Percentiles rank a stretch among this genome's conserved stretches.
Conservation (phyloP, 306 rosid genomes). For the Vigna trinervia region DNA sequence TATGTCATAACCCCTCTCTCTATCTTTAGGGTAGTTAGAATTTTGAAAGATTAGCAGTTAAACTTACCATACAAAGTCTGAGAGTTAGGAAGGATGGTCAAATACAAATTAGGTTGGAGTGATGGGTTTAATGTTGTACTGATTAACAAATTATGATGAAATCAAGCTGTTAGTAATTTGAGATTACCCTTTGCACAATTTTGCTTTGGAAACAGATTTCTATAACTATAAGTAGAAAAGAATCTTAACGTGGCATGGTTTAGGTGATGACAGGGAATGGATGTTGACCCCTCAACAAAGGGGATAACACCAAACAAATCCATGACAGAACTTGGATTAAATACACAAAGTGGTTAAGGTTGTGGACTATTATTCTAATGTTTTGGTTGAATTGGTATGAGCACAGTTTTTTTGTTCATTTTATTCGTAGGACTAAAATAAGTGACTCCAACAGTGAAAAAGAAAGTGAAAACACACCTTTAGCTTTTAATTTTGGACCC, state of each 20-base stretch:
- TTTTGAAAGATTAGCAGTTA: slow-evolving; percentile 33
- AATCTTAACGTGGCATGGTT: slow-evolving; percentile 78
- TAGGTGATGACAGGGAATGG: slow-evolving; percentile 90
- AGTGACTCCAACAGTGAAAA: not conserved
- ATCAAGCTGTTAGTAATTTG: slow-evolving; percentile 21
- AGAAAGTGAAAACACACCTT: slow-evolving; percentile 25
- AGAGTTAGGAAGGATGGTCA: slow-evolving; percentile 34
- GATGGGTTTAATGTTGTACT: slow-evolving; percentile 27
- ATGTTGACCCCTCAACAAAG: slow-evolving; percentile 91
- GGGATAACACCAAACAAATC: slow-evolving; percentile 80
- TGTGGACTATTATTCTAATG: slow-evolving; percentile 47
- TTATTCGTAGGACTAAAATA: not conserved
- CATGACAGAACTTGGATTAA: slow-evolving; percentile 51
- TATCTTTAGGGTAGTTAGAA: slow-evolving; percentile 37
- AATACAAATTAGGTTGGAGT: slow-evolving; percentile 40
- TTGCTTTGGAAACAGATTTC: slow-evolving; percentile 45
- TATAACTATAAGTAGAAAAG: slow-evolving; percentile 58
- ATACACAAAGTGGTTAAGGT: slow-evolving; percentile 63
- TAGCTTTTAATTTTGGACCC: slow-evolving; percentile 36
- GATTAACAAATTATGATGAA: slow-evolving; percentile 37
- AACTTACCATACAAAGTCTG: slow-evolving; percentile 31
- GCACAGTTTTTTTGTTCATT: slow-evolving; percentile 17
- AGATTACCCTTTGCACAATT: slow-evolving; percentile 30
- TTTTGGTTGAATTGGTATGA: slow-evolving; percentile 68
- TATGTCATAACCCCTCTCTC: slow-evolving; percentile 12